Percentiles rank a stretch among this genome's conserved stretches.
phyloP scores from a whole-genome alignment of 768 basidiomycete genomes.

The Grammothele lineata region DNA sequence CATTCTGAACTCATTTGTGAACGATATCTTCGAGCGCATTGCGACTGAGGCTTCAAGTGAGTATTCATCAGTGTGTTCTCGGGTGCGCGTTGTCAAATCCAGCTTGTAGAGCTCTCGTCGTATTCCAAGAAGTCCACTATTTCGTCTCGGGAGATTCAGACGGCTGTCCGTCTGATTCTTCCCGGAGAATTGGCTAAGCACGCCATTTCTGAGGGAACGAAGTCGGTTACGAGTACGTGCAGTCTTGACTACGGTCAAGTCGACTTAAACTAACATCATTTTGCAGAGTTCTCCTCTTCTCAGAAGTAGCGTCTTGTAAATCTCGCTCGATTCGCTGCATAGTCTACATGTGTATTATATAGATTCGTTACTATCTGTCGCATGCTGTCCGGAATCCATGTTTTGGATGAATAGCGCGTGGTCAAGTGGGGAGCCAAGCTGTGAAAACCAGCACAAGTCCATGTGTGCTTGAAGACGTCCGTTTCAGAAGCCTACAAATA shows the following conservation, averaged over 20 bases:
- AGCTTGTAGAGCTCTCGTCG: constrained; percentile 63
- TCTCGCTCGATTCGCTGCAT: constrained; percentile 8
- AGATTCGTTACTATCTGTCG: constrained; percentile 12
- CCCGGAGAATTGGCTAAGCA: constrained; percentile 86
- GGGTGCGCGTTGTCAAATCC: background rate
- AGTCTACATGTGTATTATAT: constrained; percentile 21
- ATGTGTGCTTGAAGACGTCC: too few species aligned
- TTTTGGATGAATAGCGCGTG: background rate
- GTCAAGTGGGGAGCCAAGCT: too few species aligned
- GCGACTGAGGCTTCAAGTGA: constrained; percentile 68
- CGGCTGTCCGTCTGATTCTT: constrained; percentile 75
- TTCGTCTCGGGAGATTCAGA: constrained; percentile 90
- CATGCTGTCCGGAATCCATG: constrained; percentile 11
- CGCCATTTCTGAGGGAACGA: constrained; percentile 82
- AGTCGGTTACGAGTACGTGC: constrained; percentile 62
- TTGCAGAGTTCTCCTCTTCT: constrained; percentile 47
- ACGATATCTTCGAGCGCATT: constrained; percentile 81
- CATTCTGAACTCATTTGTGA: constrained; percentile 80
- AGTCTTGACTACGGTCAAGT: too few species aligned
- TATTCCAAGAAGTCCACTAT: constrained; percentile 91
- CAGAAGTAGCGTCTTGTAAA: constrained; percentile 22
- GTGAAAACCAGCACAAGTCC: too few species aligned
- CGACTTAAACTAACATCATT: constrained; percentile 16
- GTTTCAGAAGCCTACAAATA: constrained; percentile 16
- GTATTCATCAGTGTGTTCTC: constrained; percentile 20